These are phyloP conservation scores for Phoma sp. DNA, from an alignment of 2,329 filamentous ascomycete genomes.

Conservation along the genomic window DNA sequence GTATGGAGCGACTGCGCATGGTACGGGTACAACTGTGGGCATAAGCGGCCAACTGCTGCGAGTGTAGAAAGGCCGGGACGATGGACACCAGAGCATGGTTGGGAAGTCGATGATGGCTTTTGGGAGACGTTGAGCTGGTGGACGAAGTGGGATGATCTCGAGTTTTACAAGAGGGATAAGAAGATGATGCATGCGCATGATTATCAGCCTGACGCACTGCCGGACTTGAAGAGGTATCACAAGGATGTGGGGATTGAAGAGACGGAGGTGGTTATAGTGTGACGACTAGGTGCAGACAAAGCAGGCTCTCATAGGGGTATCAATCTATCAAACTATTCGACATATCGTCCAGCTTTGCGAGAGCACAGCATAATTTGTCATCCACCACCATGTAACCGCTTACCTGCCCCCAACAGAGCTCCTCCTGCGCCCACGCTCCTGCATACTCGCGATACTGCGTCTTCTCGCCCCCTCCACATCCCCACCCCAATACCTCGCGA, in stretches of 20 bases:
- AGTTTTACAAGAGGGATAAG: neutral
- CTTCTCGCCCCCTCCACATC: slow-evolving; percentile 4
- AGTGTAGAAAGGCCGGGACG: neutral
- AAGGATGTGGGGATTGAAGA: neutral
- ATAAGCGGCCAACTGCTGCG: neutral
- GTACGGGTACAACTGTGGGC: slow-evolving; percentile 1
- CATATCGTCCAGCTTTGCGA: too few relatives aligned
- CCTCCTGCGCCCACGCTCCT: slow-evolving; percentile 1
- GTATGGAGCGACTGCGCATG: slow-evolving; percentile 6
- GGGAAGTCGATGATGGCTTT: neutral
- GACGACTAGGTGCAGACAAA: too few relatives aligned
- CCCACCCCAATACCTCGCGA: slow-evolving; percentile 13
- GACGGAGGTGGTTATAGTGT: neutral
- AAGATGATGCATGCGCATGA: neutral
- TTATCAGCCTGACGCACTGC: neutral
- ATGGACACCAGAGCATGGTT: neutral
- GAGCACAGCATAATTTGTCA: too few relatives aligned
- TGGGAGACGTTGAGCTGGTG: neutral
- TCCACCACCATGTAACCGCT: too few relatives aligned
- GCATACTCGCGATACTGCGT: neutral
- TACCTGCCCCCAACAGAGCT: neutral
- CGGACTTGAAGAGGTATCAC: neutral
- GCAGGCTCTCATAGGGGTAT: neutral
- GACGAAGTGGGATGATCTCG: slow-evolving; percentile 1
- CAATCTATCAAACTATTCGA: neutral